Conservation (phyloP, 2,329 filamentous ascomycete species). For the Talaromyces sp. region DNA sequence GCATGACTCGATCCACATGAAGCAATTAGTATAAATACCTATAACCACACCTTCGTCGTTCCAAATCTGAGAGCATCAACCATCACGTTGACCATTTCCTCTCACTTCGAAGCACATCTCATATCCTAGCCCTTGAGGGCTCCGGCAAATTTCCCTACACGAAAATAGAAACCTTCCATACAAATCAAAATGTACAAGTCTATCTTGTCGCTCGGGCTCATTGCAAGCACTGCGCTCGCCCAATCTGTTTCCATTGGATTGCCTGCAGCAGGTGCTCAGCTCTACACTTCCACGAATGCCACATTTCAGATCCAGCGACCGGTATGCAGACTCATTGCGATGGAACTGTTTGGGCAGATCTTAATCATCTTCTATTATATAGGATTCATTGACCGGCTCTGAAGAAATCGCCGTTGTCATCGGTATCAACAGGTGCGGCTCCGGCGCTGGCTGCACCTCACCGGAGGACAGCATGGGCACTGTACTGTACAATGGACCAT, state of each 20-base stretch:
- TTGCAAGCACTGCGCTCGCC: slow-evolving; percentile 26
- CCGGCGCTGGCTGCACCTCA: slow-evolving; percentile 19
- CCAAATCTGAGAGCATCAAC: not conserved
- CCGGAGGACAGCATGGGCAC: slow-evolving; percentile 25
- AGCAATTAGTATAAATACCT: not conserved
- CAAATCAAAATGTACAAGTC: slow-evolving; percentile 26
- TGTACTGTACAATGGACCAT: slow-evolving; percentile 29
- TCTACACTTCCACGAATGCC: slow-evolving; percentile 24
- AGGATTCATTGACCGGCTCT: slow-evolving; percentile 29
- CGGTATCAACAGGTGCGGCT: slow-evolving; percentile 27
- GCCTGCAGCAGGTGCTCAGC: slow-evolving; percentile 21
- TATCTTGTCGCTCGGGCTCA: slow-evolving; percentile 21
- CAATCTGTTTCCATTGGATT: slow-evolving; percentile 28
- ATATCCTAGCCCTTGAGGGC: not conserved
- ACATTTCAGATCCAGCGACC: slow-evolving; percentile 30
- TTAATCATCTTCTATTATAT: not conserved
- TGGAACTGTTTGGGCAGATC: too few relatives aligned
- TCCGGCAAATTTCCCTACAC: not conserved
- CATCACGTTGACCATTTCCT: not conserved
- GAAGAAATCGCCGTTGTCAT: slow-evolving; percentile 30
- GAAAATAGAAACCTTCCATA: not conserved
- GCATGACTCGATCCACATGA: not conserved
- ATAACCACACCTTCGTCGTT: not conserved
- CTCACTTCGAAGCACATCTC: not conserved
- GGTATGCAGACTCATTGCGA: slow-evolving; percentile 18